phyloP scores from a whole-genome alignment of 2,329 filamentous ascomycete genomes.

The Lecanicillium sp. region DNA sequence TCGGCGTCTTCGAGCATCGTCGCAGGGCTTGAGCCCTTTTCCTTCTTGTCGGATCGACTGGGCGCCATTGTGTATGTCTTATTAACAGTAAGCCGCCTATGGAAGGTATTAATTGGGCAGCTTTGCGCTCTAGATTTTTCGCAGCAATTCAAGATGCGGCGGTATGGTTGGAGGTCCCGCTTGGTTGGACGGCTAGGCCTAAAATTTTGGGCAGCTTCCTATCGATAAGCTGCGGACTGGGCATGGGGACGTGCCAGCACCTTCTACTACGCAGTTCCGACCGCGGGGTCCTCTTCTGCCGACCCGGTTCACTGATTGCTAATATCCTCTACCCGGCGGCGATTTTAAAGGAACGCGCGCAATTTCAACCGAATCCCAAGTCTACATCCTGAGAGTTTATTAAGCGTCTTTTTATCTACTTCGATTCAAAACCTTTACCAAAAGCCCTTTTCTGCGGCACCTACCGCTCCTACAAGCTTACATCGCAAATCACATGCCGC shows the following conservation, averaged over 20 bases:
- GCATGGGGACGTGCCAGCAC: background rate
- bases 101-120: background rate
- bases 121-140: too few species aligned
- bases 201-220: constrained; percentile 5
- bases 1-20: constrained; percentile 29
- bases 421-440: too few species aligned
- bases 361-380: too few species aligned
- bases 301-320: too few species aligned
- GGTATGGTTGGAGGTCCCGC: background rate
- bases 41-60: constrained; percentile 28
- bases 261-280: too few species aligned
- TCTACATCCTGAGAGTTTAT: too few species aligned
- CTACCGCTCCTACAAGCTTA: too few species aligned
- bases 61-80: constrained; percentile 28
- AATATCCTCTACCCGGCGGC: too few species aligned
- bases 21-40: constrained; percentile 16
- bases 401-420: too few species aligned
- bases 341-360: too few species aligned
- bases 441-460: too few species aligned
- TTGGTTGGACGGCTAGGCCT: background rate
- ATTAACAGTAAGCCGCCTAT: background rate
- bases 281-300: too few species aligned
- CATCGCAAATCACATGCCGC: constrained; percentile 5
- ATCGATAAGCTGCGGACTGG: constrained; percentile 6
- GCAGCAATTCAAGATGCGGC: background rate